Conservation (phyloP, 2,329 filamentous ascomycete genomes). For the Clonostachys byssicola region DNA sequence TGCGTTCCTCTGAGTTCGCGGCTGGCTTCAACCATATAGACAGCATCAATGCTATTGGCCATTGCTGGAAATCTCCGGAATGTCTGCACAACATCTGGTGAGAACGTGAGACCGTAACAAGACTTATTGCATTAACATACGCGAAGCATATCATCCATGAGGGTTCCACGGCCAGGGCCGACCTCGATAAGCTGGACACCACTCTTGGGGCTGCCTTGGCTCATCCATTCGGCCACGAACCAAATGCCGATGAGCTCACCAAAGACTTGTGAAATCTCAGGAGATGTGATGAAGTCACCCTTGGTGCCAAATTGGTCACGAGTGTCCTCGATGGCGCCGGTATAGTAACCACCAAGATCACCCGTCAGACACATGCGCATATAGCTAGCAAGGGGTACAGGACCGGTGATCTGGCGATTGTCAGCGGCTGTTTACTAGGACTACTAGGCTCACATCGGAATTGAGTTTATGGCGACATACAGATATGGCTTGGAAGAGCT, state of each 20-base stretch:
- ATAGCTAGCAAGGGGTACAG: conserved; percentile 86
- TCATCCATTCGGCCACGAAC: conserved; percentile 96
- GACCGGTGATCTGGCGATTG: conserved; percentile 62
- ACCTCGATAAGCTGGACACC: conserved; percentile 91
- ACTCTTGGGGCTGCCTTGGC: conserved; percentile 69
- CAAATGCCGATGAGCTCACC: conserved; percentile 92
- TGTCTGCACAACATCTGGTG: conserved; percentile 51
- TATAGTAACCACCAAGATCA: conserved; percentile 91
- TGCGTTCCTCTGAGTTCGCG: conserved; percentile 72
- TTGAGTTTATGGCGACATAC: conserved; percentile 36
- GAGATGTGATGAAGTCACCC: conserved; percentile 95
- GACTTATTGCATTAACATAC: conserved; percentile 44
- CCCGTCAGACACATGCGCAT: conserved; percentile 99
- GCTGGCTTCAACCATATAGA: conserved; percentile 96
- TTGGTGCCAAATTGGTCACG: conserved; percentile 88
- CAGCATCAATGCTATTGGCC: conserved; percentile 71
- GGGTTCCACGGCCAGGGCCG: conserved; percentile 86
- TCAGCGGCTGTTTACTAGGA: not conserved
- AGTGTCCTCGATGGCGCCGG: conserved; percentile 60
- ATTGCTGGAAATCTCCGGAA: conserved; percentile 79
- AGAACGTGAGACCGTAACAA: not conserved
- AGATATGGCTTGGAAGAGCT: conserved; percentile 80
- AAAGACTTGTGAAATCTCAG: conserved; percentile 96
- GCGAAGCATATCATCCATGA: conserved; percentile 95
- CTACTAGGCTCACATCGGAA: not conserved